Evolutionary conservation across 768 basidiomycete genomes (phyloP).

Genomic region (Lactarius indigo): DNA sequence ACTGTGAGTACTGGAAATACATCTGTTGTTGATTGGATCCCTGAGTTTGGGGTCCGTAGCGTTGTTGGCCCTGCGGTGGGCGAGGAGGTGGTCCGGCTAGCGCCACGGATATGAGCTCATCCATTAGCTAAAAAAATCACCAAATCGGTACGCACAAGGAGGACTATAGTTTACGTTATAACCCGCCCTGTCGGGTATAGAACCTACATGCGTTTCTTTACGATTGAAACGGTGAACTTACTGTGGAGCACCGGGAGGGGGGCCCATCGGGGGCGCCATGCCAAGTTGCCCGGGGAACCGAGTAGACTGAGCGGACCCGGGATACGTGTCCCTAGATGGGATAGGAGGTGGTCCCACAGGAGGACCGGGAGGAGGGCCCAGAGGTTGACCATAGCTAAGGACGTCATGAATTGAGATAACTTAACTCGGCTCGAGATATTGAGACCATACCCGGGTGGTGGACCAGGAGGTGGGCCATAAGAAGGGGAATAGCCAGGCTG

Average conservation of each 20-base stretch:
- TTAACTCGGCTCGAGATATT: neutral
- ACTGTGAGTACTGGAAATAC: conserved; percentile 55
- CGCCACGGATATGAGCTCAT: neutral
- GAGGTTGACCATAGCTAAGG: conserved; percentile 5
- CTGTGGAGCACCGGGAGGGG: conserved; percentile 24
- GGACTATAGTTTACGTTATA: conserved; percentile 25
- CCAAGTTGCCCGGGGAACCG: conserved; percentile 5
- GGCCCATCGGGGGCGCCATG: conserved; percentile 10
- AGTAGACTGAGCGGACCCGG: conserved; percentile 21
- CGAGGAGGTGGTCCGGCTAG: conserved; percentile 31
- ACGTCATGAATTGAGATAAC: neutral
- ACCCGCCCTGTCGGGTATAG: conserved; percentile 3
- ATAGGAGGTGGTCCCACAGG: conserved; percentile 23
- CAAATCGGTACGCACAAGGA: conserved; percentile 27
- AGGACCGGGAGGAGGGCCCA: conserved; percentile 8
- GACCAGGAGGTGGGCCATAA: conserved; percentile 28
- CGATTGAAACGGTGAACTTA: conserved; percentile 10
- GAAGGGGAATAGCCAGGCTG: conserved; percentile 26
- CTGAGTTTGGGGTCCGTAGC: conserved; percentile 44
- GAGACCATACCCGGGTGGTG: conserved; percentile 23
- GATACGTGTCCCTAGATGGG: conserved; percentile 13
- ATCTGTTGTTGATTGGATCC: conserved; percentile 38
- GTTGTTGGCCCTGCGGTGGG: conserved; percentile 38
- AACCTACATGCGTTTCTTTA: neutral
- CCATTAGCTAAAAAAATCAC: neutral